Evolutionary conservation across 2,329 filamentous ascomycete genomes (phyloP).

Genomic region (Volutella citrinella): DNA sequence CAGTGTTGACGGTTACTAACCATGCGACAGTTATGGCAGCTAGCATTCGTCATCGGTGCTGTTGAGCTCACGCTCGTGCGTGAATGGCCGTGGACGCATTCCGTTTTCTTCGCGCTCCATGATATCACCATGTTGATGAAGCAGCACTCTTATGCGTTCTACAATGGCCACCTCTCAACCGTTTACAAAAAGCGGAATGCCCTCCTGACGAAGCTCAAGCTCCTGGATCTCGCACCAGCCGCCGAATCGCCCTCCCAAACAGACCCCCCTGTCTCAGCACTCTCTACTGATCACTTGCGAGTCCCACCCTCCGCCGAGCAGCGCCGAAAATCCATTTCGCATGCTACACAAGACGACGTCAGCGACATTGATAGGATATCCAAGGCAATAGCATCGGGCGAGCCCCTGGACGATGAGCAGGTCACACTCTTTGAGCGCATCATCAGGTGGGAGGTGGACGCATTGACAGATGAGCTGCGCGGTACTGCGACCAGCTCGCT

Average conservation of each 20-base stretch:
- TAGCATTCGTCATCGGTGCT: conserved; percentile 57
- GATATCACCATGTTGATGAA: conserved; percentile 79
- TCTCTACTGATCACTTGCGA: conserved; percentile 45
- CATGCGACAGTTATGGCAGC: conserved; percentile 71
- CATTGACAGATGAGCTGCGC: conserved; percentile 61
- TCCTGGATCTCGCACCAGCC: conserved; percentile 54
- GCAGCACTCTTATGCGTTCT: conserved; percentile 76
- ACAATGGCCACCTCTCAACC: conserved; percentile 70
- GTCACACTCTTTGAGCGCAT: conserved; percentile 62
- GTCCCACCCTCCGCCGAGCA: conserved; percentile 40
- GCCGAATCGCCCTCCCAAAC: conserved; percentile 41
- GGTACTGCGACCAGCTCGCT: conserved; percentile 53
- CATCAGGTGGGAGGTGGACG: conserved; percentile 64
- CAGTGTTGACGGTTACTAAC: too few relatives aligned
- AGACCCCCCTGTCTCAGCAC: conserved; percentile 36
- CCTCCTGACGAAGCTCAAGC: conserved; percentile 49
- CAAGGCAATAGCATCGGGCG: conserved; percentile 57
- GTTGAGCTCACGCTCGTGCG: conserved; percentile 66
- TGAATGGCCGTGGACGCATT: conserved; percentile 82
- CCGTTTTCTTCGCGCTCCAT: conserved; percentile 73
- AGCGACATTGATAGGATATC: conserved; percentile 59
- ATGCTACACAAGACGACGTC: conserved; percentile 35
- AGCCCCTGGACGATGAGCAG: conserved; percentile 60
- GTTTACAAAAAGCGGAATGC: conserved; percentile 49
- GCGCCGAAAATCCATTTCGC: conserved; percentile 39